A percentile compares a stretch with the other conserved stretches of the same genome.
Evolutionary conservation across 192 early-diverging fungal species (phyloP).

Genomic region (Jimgerdemannia flammicorona): DNA sequence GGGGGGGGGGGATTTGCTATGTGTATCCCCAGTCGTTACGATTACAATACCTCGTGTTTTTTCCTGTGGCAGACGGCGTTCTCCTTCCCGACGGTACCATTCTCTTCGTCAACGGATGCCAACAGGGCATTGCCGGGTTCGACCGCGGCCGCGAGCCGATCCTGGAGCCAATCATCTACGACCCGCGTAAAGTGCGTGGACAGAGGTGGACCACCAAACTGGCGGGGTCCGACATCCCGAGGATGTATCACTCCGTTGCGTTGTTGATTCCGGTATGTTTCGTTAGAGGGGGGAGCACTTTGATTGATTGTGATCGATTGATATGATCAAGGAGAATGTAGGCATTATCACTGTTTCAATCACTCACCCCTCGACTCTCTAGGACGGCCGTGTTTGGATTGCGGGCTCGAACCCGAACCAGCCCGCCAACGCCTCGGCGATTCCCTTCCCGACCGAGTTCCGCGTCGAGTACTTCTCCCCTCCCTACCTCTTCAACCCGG

Average conservation of each 20-base stretch:
- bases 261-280: slow-evolving; percentile 34
- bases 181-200: slow-evolving; percentile 38
- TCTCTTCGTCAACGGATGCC: slow-evolving; percentile 63
- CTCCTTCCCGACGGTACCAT: slow-evolving; percentile 50
- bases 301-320: slow-evolving; percentile 14
- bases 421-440: slow-evolving; percentile 29
- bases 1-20: background rate
- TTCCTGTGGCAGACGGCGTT: slow-evolving; percentile 29
- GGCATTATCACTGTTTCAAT: background rate
- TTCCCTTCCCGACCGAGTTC: slow-evolving; percentile 43
- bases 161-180: slow-evolving; percentile 50
- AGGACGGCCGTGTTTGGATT: slow-evolving; percentile 45
- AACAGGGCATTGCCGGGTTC: slow-evolving; percentile 53
- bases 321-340: background rate
- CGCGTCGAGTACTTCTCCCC: slow-evolving; percentile 51
- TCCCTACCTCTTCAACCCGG: slow-evolving; percentile 39
- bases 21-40: no score
- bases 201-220: slow-evolving; percentile 34
- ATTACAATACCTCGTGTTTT: background rate
- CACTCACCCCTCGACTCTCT: background rate
- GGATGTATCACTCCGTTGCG: slow-evolving; percentile 65
- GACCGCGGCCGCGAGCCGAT: slow-evolving; percentile 42
- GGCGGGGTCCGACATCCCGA: slow-evolving; percentile 44
- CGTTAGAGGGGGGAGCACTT: slow-evolving; percentile 35
- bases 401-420: slow-evolving; percentile 40